These are phyloP conservation scores for Fusarium sp. DNA, from an alignment of 2,329 filamentous ascomycete species.

Conservation along the genomic window DNA sequence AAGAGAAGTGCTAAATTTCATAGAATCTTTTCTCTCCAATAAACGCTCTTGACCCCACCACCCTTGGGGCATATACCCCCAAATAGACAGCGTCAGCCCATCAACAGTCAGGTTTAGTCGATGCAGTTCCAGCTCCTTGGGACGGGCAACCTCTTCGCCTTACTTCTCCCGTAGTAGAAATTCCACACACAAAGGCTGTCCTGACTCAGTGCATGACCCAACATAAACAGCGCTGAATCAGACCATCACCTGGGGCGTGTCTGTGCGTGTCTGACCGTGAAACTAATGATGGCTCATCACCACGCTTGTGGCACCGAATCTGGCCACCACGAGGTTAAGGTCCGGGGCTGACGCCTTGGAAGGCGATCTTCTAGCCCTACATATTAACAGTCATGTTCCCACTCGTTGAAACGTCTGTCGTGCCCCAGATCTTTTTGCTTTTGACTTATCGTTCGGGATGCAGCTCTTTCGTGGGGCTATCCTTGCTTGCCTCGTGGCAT, in stretches of 20 bases:
- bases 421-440: not conserved
- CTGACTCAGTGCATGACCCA: not conserved
- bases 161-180: not conserved
- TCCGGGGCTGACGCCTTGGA: not conserved
- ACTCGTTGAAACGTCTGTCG: not conserved
- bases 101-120: not conserved
- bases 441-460: constrained; percentile 9
- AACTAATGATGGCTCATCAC: not conserved
- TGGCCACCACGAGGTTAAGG: not conserved
- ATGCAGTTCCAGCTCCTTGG: not conserved
- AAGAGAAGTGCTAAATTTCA: not conserved
- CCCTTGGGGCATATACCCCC: not conserved
- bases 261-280: constrained; percentile 1
- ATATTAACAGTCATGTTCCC: not conserved
- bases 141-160: not conserved
- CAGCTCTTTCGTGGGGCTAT: not conserved
- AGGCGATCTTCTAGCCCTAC: not conserved
- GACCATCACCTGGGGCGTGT: not conserved
- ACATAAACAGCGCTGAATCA: not conserved
- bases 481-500: constrained; percentile 12
- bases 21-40: not conserved
- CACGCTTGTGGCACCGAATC: not conserved
- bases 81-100: not conserved
- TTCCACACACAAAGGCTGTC: not conserved
- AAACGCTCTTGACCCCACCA: not conserved